Evolutionary conservation across 768 basidiomycete species (phyloP), one percentile per base, ranked within the genome.

Genomic region (Tulasnella sp.): DNA sequence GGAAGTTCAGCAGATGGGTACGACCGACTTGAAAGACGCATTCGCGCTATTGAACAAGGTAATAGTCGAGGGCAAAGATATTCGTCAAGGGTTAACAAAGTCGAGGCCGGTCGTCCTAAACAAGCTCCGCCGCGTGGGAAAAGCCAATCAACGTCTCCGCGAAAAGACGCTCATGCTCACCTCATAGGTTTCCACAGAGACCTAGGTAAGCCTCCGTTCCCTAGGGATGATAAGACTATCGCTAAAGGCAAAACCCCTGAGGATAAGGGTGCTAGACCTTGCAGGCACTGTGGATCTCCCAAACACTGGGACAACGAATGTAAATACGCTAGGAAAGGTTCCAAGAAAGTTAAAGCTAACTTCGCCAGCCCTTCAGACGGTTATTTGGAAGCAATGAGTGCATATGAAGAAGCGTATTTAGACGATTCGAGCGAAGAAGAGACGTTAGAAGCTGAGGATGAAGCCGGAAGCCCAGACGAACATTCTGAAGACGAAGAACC

Each of bases 231-330:
- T 57, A 69, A 37, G 11, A 77, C 16, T 37, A 73, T 79, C 18
- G 72, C 81, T 29, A 81, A 70, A 71, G 44, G 80, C n/a, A 46
- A 75, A 23, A 80, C 82, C 2, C 81, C 80, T 1, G 81, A 80
- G 44, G 51, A 72, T 2, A 81, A 82, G 72, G 82, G 82, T 7
- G 82, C 81, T 9, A 46, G 85, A 32, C 84, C 85, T 0, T 85
- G 84, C 69, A 55, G 83, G 6, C 83, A 85, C 75, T 84, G 85
- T 76, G 83, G 85, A 83, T 85, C 70, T n/a, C n/a, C n/a, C n/a
- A n/a, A n/a, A n/a, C n/a, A n/a, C n/a, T n/a, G n/a, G n/a, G n/a
- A n/a, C n/a, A 55, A 77, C 2, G 83, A 85, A 13, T 85, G 85
- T 78, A 83, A 81, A 39, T 77, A 85, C 77, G 71, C 83, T 16